phyloP scores from a whole-genome alignment of 257 asterid genomes.

The Gardenia jasminoides region DNA sequence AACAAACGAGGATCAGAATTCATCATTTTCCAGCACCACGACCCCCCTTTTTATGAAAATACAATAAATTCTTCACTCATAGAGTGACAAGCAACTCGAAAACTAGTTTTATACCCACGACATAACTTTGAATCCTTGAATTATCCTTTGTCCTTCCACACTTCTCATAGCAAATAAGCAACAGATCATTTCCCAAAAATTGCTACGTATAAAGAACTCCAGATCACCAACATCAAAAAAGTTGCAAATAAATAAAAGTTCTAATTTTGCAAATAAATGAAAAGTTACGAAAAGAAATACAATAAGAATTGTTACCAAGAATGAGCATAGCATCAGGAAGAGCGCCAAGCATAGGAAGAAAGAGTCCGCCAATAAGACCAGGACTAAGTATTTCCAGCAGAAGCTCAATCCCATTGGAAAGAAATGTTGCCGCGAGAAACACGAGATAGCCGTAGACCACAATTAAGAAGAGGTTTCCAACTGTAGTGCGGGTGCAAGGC shows the following conservation, averaged over 20 bases:
- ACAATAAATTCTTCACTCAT: not conserved
- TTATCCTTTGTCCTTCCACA: not conserved
- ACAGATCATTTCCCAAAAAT: not conserved
- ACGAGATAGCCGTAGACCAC: slow-evolving; percentile 76
- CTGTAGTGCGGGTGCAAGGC: slow-evolving; percentile 72
- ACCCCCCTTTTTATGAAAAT: too few species aligned
- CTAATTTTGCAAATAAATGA: not conserved
- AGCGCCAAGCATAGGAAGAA: slow-evolving; percentile 89
- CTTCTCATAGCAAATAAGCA: too few species aligned
- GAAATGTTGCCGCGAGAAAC: slow-evolving; percentile 74
- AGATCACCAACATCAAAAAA: not conserved
- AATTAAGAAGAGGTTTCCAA: slow-evolving; percentile 71
- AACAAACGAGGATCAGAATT: not conserved
- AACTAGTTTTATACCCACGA: not conserved
- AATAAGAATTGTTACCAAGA: slow-evolving; percentile 41
- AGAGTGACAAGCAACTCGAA: not conserved
- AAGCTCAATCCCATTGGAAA: slow-evolving; percentile 77
- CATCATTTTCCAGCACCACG: not conserved
- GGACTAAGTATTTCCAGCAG: slow-evolving; percentile 91
- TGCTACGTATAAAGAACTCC: not conserved
- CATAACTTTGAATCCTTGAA: not conserved
- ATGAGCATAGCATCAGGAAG: slow-evolving; percentile 97
- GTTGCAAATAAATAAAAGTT: not conserved
- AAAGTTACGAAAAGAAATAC: not conserved
- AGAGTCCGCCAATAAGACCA: slow-evolving; percentile 80